A percentile compares a stretch with the other conserved stretches of the same genome.
Conservation (phyloP, 345 rosid genomes). For the Stellera chamaejasme region DNA sequence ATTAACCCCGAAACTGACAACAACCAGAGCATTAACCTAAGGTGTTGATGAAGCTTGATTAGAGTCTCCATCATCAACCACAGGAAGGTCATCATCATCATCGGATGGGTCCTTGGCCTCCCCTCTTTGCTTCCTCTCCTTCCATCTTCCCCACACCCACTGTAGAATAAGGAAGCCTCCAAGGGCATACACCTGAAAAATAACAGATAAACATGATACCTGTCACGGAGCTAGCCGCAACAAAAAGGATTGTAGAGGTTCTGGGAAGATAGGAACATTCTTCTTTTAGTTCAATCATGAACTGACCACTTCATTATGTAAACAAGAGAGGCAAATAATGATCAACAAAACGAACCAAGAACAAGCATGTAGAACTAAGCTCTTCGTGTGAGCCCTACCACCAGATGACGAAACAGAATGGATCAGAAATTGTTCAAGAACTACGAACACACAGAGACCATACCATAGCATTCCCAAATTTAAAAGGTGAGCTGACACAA, state of each 20-base stretch:
- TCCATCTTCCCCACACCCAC: conserved; percentile 91
- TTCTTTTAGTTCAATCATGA: not conserved
- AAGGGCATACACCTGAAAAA: conserved; percentile 64
- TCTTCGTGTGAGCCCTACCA: no score
- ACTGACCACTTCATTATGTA: no score
- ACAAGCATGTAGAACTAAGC: no score
- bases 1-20: not conserved
- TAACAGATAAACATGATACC: no score
- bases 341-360: no score
- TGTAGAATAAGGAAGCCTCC: conserved; percentile 70
- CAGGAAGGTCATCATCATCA: conserved; percentile 24
- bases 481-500: no score
- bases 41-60: conserved; percentile 6
- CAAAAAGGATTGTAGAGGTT: not conserved
- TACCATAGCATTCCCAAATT: no score
- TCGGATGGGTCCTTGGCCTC: conserved; percentile 28
- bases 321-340: no score
- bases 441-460: no score
- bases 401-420: no score
- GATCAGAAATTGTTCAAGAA: no score
- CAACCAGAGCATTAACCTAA: not conserved
- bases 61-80: conserved; percentile 20
- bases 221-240: no score
- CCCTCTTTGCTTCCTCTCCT: conserved; percentile 61
- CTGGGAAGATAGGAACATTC: not conserved